Base-by-base conservation (phyloP, 352 stramenopile species). In the Elongisporangium anandrum region DNA sequence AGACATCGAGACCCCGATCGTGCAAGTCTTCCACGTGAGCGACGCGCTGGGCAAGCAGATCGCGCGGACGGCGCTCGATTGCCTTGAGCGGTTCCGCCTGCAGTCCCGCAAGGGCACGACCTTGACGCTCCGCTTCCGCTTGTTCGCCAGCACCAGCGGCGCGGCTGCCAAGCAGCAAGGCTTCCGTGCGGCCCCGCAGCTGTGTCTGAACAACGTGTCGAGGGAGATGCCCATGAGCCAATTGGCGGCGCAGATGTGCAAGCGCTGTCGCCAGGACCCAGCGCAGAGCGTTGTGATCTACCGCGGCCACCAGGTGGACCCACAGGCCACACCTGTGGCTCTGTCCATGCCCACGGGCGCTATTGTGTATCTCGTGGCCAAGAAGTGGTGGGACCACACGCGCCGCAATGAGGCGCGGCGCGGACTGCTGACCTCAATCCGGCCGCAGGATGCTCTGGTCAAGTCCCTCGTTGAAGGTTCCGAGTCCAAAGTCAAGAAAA, bases 331-430 rank as follows among this genome's bases (percentile, higher is more conserved):
- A 6, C 72, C 77, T 4, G 59, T 53, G 0, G 47, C 51, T 23
- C 52, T 87, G 16, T 69, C 61, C 23, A 77, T 87, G 56, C 69
- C 77, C 4, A 69, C 61, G 1, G 72, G 74, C 12, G 72, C 69
- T 10, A 41, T 87, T 19, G 68, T 87, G 29, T 81, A 73, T 54
- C 61, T 87, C 21, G 77, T 87, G 52, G 57, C 65, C 4, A 69
- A 69, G 17, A 72, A 68, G 57, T 84, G 77, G 77, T 87, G 77
- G 74, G 72, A 85, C 58, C 67, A 81, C 53, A 78, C 67, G 50
- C 74, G 74, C 0, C 74, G 77, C 48, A 81, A 80, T 54, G 77
- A 84, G 54, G 77, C 77, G 41, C 58, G 77, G 1, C 64, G 75
- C 8, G 77, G 77, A 1, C 51, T 85, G 24, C 48, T 87, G 58